phyloP scores from a whole-genome alignment of 257 asterid genomes.

The Thymus mandschuricus region DNA sequence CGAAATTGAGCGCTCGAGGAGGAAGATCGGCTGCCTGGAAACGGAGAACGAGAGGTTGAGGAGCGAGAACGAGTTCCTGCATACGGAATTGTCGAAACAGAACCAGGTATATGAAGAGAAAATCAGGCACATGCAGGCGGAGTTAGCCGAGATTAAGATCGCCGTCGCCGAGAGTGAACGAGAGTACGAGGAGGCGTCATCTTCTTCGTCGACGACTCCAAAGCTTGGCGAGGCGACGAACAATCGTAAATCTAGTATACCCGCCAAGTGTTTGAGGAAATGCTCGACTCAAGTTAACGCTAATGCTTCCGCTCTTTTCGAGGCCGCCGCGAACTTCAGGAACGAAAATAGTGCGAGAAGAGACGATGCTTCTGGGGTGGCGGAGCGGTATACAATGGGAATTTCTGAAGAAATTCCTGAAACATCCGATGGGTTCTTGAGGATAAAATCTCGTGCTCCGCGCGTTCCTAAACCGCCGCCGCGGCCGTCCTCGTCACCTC shows the following conservation, averaged over 20 bases:
- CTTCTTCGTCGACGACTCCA: conserved; percentile 46
- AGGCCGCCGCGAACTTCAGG: conserved; percentile 19
- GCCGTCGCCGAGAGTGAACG: conserved; percentile 50
- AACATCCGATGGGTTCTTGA: conserved; percentile 45
- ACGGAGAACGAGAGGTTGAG: conserved; percentile 78
- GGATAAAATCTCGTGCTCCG: conserved; percentile 67
- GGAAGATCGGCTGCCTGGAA: conserved; percentile 77
- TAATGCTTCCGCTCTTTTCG: conserved; percentile 1
- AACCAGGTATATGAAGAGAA: conserved; percentile 59
- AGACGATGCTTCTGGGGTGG: conserved; percentile 40
- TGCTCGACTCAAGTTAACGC: conserved; percentile 36
- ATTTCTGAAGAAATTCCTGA: conserved; percentile 62
- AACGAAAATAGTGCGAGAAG: conserved; percentile 41
- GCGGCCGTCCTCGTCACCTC: conserved; percentile 59
- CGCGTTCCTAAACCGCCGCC: conserved; percentile 96
- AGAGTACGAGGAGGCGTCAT: conserved; percentile 42
- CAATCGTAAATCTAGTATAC: conserved; percentile 28
- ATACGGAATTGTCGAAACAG: conserved; percentile 62
- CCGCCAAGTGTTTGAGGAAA: conserved; percentile 53
- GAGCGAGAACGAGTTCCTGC: conserved; percentile 78
- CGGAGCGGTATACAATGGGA: conserved; percentile 48
- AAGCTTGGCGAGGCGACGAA: conserved; percentile 34
- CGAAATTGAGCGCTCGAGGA: conserved; percentile 56
- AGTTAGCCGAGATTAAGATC: conserved; percentile 58
- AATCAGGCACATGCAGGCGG: conserved; percentile 59